A percentile compares a stretch with the other conserved stretches of the same genome.
Evolutionary conservation across 2,329 filamentous ascomycete genomes (phyloP).

Genomic region (Epichloe hybrida): DNA sequence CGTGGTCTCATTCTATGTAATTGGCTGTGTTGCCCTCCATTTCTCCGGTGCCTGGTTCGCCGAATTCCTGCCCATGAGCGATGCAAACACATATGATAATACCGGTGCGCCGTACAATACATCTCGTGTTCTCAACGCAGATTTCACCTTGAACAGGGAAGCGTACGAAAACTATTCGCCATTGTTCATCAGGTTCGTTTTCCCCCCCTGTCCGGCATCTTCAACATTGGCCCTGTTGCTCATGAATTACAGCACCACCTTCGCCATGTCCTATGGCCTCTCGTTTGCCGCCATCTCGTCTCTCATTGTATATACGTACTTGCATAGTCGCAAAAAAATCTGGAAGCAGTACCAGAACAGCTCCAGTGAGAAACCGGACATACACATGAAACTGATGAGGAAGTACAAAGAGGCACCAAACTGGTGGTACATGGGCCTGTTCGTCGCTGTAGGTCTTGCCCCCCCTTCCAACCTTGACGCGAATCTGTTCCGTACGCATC

Average conservation of each 20-base stretch:
- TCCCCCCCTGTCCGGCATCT: background rate
- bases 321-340: slow-evolving; percentile 55
- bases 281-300: slow-evolving; percentile 60
- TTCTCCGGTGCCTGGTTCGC: slow-evolving; percentile 53
- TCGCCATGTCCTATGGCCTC: slow-evolving; percentile 55
- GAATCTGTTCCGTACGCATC: background rate
- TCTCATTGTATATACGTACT: slow-evolving; percentile 51
- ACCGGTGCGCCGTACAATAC: slow-evolving; percentile 52
- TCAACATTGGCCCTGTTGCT: background rate
- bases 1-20: slow-evolving; percentile 50
- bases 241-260: slow-evolving; percentile 43
- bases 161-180: slow-evolving; percentile 57
- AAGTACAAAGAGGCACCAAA: slow-evolving; percentile 49
- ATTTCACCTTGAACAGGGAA: slow-evolving; percentile 47
- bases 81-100: slow-evolving; percentile 59
- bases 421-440: slow-evolving; percentile 50
- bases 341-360: slow-evolving; percentile 48
- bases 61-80: slow-evolving; percentile 54
- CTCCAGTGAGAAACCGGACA: slow-evolving; percentile 45
- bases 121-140: slow-evolving; percentile 43
- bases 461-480: too few species aligned
- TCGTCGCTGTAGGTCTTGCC: slow-evolving; percentile 31
- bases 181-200: slow-evolving; percentile 41
- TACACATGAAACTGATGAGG: slow-evolving; percentile 51
- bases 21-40: slow-evolving; percentile 46